A percentile compares a stretch with the other conserved stretches of the same genome.
phyloP scores from a whole-genome alignment of 2,329 filamentous ascomycete species.

The Fusarium clavum region DNA sequence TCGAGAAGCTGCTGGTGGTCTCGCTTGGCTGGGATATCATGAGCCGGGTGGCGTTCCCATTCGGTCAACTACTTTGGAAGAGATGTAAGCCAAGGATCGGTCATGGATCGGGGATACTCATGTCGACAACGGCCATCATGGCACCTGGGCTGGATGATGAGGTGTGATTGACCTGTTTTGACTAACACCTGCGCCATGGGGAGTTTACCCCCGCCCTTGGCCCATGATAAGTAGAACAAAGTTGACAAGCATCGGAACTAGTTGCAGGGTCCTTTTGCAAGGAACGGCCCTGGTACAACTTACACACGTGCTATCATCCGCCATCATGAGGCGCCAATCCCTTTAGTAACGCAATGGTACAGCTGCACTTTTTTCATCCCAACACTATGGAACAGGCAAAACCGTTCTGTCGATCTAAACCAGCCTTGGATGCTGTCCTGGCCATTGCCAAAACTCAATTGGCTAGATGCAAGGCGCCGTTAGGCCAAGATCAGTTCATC shows the following conservation, averaged over 20 bases:
- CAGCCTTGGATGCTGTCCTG: constrained; percentile 30
- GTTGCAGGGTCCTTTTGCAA: constrained; percentile 27
- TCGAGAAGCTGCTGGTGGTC: neutral
- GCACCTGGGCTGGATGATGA: constrained; percentile 30
- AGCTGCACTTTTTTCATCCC: constrained; percentile 33
- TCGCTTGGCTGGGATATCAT: constrained; percentile 26
- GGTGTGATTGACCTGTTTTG: constrained; percentile 36
- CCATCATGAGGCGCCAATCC: constrained; percentile 39
- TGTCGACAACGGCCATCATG: constrained; percentile 19
- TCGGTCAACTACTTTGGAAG: constrained; percentile 44
- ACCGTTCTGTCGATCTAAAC: constrained; percentile 36
- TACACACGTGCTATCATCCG: constrained; percentile 42
- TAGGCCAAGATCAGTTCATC: constrained; percentile 33
- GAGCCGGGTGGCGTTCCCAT: constrained; percentile 19
- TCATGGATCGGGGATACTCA: constrained; percentile 21
- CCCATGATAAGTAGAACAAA: constrained; percentile 9
- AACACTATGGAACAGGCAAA: constrained; percentile 35
- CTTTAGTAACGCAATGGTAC: constrained; percentile 19
- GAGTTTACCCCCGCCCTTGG: constrained; percentile 1
- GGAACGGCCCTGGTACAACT: constrained; percentile 24
- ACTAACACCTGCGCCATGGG: constrained; percentile 23
- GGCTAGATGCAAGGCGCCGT: constrained; percentile 26
- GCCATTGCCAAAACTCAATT: constrained; percentile 29
- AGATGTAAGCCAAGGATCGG: constrained; percentile 38
- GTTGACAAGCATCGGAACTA: constrained; percentile 25